These are phyloP conservation scores for Linnemannia elongata DNA, from an alignment of 192 early-diverging fungal species.

Conservation along the genomic window DNA sequence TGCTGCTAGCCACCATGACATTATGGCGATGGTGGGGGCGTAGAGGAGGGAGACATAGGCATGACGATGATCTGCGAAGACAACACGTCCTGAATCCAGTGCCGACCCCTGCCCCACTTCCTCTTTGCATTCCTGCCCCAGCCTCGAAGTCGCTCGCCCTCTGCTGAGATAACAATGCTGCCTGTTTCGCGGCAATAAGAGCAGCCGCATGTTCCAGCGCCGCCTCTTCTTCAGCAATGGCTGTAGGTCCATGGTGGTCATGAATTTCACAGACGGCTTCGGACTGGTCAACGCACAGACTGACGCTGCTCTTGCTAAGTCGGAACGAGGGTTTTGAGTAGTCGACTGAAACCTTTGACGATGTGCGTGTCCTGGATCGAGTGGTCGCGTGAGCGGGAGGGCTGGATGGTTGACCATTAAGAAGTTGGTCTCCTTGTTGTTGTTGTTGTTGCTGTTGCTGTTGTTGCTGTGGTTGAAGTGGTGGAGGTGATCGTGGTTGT, in stretches of 20 bases:
- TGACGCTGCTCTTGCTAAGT: neutral
- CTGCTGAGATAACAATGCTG: neutral
- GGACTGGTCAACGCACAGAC: neutral
- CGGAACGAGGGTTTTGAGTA: constrained; percentile 5
- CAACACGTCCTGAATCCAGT: neutral
- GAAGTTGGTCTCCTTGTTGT: neutral
- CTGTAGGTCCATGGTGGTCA: constrained; percentile 25
- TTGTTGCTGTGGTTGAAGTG: neutral
- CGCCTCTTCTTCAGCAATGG: constrained; percentile 34
- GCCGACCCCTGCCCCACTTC: neutral
- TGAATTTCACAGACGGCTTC: neutral
- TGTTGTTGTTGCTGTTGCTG: neutral
- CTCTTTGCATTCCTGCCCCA: neutral
- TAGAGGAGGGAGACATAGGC: neutral
- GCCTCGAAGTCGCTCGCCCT: neutral
- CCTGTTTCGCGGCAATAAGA: constrained; percentile 6
- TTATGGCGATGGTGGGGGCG: neutral
- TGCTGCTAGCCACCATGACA: neutral
- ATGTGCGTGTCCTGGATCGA: neutral
- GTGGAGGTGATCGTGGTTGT: neutral
- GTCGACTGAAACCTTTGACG: neutral
- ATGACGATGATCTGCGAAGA: neutral
- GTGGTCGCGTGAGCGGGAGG: neutral
- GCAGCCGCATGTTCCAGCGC: constrained; percentile 29
- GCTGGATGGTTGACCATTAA: neutral